Evolutionary conservation across 1,284 basidiomycete species (phyloP), one percentile per base, ranked within the genome.

Genomic region (Peniophora sp.): DNA sequence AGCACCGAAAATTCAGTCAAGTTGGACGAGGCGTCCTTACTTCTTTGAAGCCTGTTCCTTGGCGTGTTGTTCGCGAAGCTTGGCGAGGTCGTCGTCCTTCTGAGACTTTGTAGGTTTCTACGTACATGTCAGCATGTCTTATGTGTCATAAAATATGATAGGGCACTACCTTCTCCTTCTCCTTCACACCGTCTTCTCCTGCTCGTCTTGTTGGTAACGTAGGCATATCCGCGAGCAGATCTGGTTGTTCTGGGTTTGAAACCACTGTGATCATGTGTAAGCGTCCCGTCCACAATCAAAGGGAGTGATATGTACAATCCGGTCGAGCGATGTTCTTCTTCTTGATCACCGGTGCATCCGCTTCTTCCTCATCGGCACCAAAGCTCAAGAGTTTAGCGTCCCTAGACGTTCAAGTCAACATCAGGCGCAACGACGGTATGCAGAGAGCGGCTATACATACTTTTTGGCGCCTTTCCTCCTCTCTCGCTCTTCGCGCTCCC

Each of bases 321-420:
- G 85, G 88, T 32, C 91, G 73, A 15, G 77, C 82, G 43, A 93
- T 87, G 1, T 83, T 76, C 64, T 92, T 94, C 71, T 90, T 88
- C 67, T 83, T 85, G 55, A 82, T 74, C 3, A 71, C 62, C 47
- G 76, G 76, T 3, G 71, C 72, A 18, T 75, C 75, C 45, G 74
- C 81, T n/a, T 69, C 77, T 20, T 79, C 88, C 51, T 86, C 89
- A 24, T 92, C 88, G 5, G 75, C 88, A 15, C 85, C 92, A 64
- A 97, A 97, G 48, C 91, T 94, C 50, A 97, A 67, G 11, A 97
- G 67, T 49, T 85, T 88, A 3, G 89, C 88, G 58, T 97, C 91
- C 65, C 92, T 97, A 54, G 10, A 27, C n/a, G 5, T 42, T 37
- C 27, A 5, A 32, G 18, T 20, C n/a, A 20, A 41, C 8, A 43